Evolutionary conservation across 139 green algal genomes (phyloP), one percentile per base, ranked within the genome.

Genomic region (Chlamydomonas sp.): DNA sequence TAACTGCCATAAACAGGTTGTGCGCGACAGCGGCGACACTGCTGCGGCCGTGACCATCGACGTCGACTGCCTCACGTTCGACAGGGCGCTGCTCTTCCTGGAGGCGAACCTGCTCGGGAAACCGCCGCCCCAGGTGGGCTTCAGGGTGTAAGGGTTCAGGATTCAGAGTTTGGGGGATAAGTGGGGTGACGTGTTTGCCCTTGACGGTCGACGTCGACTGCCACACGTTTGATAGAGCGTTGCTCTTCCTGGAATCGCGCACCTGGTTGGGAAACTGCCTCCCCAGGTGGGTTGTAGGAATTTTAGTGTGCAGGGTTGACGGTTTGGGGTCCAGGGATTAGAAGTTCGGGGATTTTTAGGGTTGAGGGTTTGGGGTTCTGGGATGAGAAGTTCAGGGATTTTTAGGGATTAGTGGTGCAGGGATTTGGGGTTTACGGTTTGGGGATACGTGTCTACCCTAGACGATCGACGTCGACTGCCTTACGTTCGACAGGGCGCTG

Each of bases 401-500:
- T n/a, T n/a, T n/a, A n/a, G n/a, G n/a, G n/a, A n/a, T n/a, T n/a
- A n/a, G n/a, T n/a, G n/a, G n/a, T n/a, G n/a, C n/a, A n/a, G n/a
- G n/a, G n/a, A n/a, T n/a, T n/a, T n/a, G n/a, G n/a, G n/a, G n/a
- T n/a, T n/a, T n/a, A n/a, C n/a, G n/a, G n/a, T n/a, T n/a, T 38
- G 73, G 75, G 8, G 64, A 71, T 20, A 82, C 29, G 1, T 58
- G 65, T 13, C 61, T n/a, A 28, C 31, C 16, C 31, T 59, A 49
- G 29, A n/a, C 26, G 0, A 75, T 89, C 0, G 76, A 83, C 33
- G 74, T 92, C 0, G 85, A 89, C 73, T 82, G 72, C 6, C 74
- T 85, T 35, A 85, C 77, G 0, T 90, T 92, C 72, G 87, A 92
- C 81, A 71, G 84, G 20, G 80, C 88, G 64, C 69, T 92, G 22